Evolutionary conservation across 495 filamentous ascomycete species (phyloP).

Genomic region (Aspergillus heteromorphus): DNA sequence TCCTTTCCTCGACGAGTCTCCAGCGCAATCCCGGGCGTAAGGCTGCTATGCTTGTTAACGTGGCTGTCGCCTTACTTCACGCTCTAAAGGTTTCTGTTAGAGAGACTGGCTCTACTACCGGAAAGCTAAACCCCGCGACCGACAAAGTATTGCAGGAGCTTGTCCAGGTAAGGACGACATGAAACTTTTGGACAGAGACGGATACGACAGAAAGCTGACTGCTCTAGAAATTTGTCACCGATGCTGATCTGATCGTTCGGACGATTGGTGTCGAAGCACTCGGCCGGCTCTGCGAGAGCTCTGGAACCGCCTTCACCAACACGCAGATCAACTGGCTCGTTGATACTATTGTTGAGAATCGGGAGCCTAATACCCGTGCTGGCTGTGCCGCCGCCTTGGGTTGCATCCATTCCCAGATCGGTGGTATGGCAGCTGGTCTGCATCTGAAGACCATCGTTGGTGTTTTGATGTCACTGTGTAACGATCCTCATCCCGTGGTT

Average conservation of each 20-base stretch:
- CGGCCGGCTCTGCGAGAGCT: constrained; percentile 83
- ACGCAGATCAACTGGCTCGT: constrained; percentile 86
- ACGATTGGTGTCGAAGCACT: constrained; percentile 80
- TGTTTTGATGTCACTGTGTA: constrained; percentile 91
- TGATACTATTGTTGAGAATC: constrained; percentile 86
- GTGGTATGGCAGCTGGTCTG: constrained; percentile 96
- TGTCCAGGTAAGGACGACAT: constrained; percentile 48
- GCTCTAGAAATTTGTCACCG: constrained; percentile 61
- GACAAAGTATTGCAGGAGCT: constrained; percentile 86
- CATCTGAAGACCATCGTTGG: constrained; percentile 94
- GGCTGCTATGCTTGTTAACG: constrained; percentile 85
- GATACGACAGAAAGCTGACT: constrained; percentile 7
- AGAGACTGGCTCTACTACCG: constrained; percentile 66
- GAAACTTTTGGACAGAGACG: background rate
- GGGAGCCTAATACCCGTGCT: constrained; percentile 87
- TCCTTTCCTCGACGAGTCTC: constrained; percentile 68
- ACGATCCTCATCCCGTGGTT: constrained; percentile 91
- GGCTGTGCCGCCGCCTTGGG: constrained; percentile 92
- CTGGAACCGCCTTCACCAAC: constrained; percentile 83
- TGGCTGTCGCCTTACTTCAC: constrained; percentile 73
- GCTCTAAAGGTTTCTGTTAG: constrained; percentile 78
- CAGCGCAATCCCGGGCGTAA: constrained; percentile 85
- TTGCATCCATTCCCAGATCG: constrained; percentile 89
- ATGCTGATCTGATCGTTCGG: constrained; percentile 79
- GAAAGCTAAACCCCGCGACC: constrained; percentile 69